Conservation (phyloP, 345 rosid genomes). For the Arabidopsis arenosa region DNA sequence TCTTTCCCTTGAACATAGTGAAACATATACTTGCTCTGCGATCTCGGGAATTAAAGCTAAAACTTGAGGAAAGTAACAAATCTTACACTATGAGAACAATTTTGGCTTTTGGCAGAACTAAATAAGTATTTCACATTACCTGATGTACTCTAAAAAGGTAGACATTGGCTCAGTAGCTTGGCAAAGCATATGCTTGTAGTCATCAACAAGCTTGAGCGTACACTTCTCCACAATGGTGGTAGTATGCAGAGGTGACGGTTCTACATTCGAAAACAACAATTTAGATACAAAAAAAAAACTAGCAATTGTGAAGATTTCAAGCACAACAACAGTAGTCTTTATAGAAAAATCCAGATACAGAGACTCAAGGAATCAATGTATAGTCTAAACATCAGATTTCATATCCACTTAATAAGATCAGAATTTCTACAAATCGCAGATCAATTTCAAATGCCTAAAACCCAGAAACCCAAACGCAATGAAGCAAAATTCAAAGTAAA, state of each 20-base stretch:
- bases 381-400: slow-evolving; percentile 6
- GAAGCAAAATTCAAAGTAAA: not conserved
- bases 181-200: slow-evolving; percentile 90
- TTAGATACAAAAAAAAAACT: slow-evolving; percentile 5
- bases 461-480: slow-evolving; percentile 33
- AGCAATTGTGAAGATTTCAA: not conserved
- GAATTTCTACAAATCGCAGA: not conserved
- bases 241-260: slow-evolving; percentile 96
- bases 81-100: not conserved
- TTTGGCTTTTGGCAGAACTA: not conserved
- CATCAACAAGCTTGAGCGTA: slow-evolving; percentile 95
- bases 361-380: not conserved
- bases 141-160: slow-evolving; percentile 94
- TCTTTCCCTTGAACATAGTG: not conserved
- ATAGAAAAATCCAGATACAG: too few species aligned
- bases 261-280: slow-evolving; percentile 51
- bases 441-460: slow-evolving; percentile 1
- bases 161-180: slow-evolving; percentile 99
- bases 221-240: slow-evolving; percentile 99
- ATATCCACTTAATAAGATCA: slow-evolving; percentile 1
- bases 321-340: not conserved
- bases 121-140: slow-evolving; percentile 46
- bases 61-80: not conserved
- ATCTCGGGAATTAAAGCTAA: not conserved
- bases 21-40: not conserved